These are phyloP conservation scores for Gonapodya prolifera DNA, from an alignment of 192 early-diverging fungal species.

Conservation along the genomic window DNA sequence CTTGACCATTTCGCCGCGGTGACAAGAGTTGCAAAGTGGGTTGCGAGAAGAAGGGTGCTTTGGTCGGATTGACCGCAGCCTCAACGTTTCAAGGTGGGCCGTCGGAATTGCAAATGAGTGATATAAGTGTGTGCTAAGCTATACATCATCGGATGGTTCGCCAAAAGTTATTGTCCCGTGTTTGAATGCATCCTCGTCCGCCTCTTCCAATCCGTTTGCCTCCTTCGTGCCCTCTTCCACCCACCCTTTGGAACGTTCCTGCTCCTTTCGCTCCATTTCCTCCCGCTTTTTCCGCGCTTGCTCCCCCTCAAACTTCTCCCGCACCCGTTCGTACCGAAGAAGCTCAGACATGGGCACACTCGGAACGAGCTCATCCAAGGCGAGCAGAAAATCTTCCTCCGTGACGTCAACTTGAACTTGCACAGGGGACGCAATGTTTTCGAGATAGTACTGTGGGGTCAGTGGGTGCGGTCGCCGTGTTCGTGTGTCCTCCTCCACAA, in stretches of 20 bases:
- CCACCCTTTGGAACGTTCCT: neutral
- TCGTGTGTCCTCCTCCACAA: neutral
- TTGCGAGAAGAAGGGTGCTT: too few species aligned
- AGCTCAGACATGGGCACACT: constrained; percentile 79
- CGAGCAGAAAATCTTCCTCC: constrained; percentile 67
- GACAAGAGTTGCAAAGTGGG: too few species aligned
- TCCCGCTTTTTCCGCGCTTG: neutral
- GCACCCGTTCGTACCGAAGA: constrained; percentile 66
- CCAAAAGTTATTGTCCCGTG: neutral
- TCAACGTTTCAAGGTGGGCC: too few species aligned
- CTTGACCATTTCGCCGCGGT: constrained; percentile 1
- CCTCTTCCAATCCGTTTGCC: neutral
- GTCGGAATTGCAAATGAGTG: too few species aligned
- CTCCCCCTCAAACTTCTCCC: constrained; percentile 62
- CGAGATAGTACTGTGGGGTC: constrained; percentile 82
- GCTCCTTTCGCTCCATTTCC: neutral
- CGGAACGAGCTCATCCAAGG: constrained; percentile 74
- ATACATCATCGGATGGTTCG: neutral
- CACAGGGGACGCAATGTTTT: constrained; percentile 55
- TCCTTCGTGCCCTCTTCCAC: neutral
- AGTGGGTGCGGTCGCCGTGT: constrained; percentile 29
- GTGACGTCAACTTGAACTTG: constrained; percentile 73
- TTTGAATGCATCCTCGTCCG: neutral
- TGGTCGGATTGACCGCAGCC: too few species aligned
- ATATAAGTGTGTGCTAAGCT: too few species aligned